Evolutionary conservation across 2,329 filamentous ascomycete species (phyloP), one percentile per base, ranked within the genome.

Genomic region (Neofusicoccum umdonicola): DNA sequence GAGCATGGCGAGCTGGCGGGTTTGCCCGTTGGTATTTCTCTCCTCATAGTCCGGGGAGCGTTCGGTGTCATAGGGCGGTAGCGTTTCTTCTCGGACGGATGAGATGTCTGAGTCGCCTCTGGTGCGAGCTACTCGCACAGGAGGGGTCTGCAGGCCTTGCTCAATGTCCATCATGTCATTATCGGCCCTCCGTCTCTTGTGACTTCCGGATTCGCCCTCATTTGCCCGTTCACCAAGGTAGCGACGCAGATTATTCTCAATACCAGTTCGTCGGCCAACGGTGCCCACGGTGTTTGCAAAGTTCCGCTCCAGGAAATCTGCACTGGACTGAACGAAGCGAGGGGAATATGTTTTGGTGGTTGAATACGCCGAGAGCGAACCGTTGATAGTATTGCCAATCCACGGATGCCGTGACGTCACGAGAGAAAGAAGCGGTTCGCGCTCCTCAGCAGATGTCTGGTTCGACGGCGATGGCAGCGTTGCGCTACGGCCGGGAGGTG

Each of bases 271-370:
- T 35, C 92, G 87, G 35, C 92, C 90, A 5, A 97, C 91, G 0
- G 88, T 90, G 13, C 91, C 91, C 35, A 97, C 91, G 0, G 92
- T 95, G 72, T 91, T 95, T 61, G 91, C 91, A 61, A 97, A 87
- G 69, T 92, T 94, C 52, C 91, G 89, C 77, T 98, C 94, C 19
- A 97, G 88, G 71, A 96, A 92, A 75, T 97, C 92, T 56, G 92
- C 94, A 66, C 93, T 87, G n/a, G 91, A 90, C 76, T 91, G 79
- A n/a, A 84, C 93, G 74, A 97, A 92, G 2, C 90, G 86, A 0
- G 94, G 93, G 1, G 92, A 96, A 72, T 94, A 96, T 69, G 93
- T 92, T 78, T 98, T 97, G 11, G 91, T 93, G 2, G 86, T 89
- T 34, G 90, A 89, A 75, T 98, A 98, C 1, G 91, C 92, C 1